Evolutionary conservation across 2,329 filamentous ascomycete species (phyloP).

Genomic region (Epichloe uncinata): DNA sequence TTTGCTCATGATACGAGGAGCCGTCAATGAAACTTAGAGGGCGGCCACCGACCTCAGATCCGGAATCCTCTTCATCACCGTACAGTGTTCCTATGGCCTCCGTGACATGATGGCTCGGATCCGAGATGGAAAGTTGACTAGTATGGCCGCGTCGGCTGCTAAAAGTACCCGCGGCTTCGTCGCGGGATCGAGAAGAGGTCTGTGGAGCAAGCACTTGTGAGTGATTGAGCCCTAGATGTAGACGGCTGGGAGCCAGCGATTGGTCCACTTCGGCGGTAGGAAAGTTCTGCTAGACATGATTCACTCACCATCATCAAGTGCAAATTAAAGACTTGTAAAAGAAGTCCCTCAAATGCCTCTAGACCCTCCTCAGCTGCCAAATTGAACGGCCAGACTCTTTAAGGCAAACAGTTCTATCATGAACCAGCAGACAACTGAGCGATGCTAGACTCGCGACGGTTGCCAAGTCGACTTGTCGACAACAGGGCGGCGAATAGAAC

Average conservation of each 20-base stretch:
- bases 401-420: slow-evolving; percentile 14
- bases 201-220: slow-evolving; percentile 13
- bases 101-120: slow-evolving; percentile 86
- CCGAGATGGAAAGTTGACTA: slow-evolving; percentile 57
- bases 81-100: slow-evolving; percentile 89
- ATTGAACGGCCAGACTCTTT: slow-evolving; percentile 10
- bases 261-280: neutral
- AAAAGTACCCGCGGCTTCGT: slow-evolving; percentile 43
- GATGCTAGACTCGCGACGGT: slow-evolving; percentile 12
- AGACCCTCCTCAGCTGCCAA: slow-evolving; percentile 15
- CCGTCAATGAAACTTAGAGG: slow-evolving; percentile 61
- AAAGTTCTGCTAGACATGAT: neutral
- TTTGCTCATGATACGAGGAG: slow-evolving; percentile 39
- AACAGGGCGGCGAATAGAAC: slow-evolving; percentile 15
- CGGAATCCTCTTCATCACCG: slow-evolving; percentile 57
- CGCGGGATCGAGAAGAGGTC: slow-evolving; percentile 45
- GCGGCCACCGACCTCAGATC: slow-evolving; percentile 36
- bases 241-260: neutral
- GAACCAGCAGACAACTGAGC: slow-evolving; percentile 13
- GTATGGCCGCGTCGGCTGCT: slow-evolving; percentile 44
- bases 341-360: slow-evolving; percentile 19
- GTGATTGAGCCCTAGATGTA: neutral
- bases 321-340: slow-evolving; percentile 23
- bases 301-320: slow-evolving; percentile 38
- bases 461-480: slow-evolving; percentile 11